Evolutionary conservation across 2,329 filamentous ascomycete species (phyloP).

Genomic region (Cladosporium sp.): DNA sequence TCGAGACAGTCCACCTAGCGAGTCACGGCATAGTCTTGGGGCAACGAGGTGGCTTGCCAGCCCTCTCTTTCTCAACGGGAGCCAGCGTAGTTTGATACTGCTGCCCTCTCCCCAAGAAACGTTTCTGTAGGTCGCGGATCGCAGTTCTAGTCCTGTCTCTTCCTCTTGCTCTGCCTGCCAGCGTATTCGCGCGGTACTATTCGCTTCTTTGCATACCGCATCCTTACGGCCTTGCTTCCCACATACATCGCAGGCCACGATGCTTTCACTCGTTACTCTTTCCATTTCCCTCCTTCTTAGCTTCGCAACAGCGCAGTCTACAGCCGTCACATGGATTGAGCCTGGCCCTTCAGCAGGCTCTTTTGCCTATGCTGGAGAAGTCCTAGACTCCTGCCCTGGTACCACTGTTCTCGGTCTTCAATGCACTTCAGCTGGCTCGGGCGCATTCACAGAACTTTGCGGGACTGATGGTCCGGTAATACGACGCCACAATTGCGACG

Average conservation of each 20-base stretch:
- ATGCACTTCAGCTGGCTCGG: conserved; percentile 3
- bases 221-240: background rate
- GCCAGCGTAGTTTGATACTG: background rate
- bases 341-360: conserved; percentile 4
- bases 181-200: background rate
- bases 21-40: conserved; percentile 10
- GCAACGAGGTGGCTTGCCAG: background rate
- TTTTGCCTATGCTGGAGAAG: conserved; percentile 6
- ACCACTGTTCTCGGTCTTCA: conserved; percentile 11
- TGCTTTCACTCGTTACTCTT: conserved; percentile 13
- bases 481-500: background rate
- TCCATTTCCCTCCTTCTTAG: conserved; percentile 4
- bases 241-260: conserved; percentile 9
- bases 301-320: conserved; percentile 3
- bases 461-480: conserved; percentile 6
- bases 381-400: conserved; percentile 10
- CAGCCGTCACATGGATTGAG: conserved; percentile 8
- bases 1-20: conserved; percentile 6
- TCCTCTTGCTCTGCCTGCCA: conserved; percentile 7
- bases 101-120: conserved; percentile 1
- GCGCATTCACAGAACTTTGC: conserved; percentile 1
- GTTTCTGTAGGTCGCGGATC: conserved; percentile 10
- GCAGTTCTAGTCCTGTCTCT: conserved; percentile 3
- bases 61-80: conserved; percentile 10
- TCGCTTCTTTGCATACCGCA: conserved; percentile 4